Evolutionary conservation across 345 rosid species (phyloP), one percentile per base, ranked within the genome.

Genomic region (Populus tremula): DNA sequence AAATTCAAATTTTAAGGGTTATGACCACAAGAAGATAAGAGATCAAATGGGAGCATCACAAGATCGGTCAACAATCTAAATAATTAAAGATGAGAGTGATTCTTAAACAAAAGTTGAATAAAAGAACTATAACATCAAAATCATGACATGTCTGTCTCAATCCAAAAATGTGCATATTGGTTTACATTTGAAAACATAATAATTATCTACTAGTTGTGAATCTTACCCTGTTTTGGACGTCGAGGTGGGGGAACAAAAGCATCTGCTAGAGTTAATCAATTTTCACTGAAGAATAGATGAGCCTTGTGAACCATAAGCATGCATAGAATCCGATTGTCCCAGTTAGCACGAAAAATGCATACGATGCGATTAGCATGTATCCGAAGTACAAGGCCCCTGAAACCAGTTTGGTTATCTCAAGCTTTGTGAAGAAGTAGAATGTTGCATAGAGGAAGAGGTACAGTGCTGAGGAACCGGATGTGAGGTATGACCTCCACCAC

Each of bases 401-500:
- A 21, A 91, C 91, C 31, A 87, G 85, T 82, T 91, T 91, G 0
- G 93, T 88, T 85, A 91, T 91, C 77, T 90, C 93, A 4, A 91
- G 96, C 86, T 91, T 91, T 16, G 93, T 91, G 89, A 91, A 91
- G 90, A 91, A 91, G 86, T 91, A 91, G 83, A 91, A 91, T 6
- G 92, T 85, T 0, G 96, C 93, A 3, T 91, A 91, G 23, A 90
- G 90, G 82, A 90, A 90, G 72, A 91, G 92, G 72, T 91, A 91
- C 0, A 91, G 43, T 0, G 96, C 93, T 10, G 96, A 91, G 25
- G 96, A 91, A 79, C 93, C 96, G 9, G 96, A 88, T 25, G 93
- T 91, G 25, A 91, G 90, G 85, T 91, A 91, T n/a, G 96, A 90
- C 79, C 96, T 91, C 96, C 96, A 91, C 96, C 96, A 91, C 92